Evolutionary conservation across 192 early-diverging fungal species (phyloP), one percentile per base, ranked within the genome.

Genomic region (Backusella mclennaniae): DNA sequence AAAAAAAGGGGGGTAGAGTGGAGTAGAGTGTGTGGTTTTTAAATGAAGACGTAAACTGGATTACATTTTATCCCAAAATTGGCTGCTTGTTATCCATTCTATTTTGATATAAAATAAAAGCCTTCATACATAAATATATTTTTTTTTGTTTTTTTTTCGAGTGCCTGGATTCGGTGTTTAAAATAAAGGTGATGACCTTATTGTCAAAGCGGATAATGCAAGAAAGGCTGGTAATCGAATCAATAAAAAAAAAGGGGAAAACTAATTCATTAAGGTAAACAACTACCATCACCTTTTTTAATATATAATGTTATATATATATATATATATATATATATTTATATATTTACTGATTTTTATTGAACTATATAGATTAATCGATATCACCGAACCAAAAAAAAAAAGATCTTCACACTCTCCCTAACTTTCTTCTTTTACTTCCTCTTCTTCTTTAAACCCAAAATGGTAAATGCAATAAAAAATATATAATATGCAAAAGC

Each of bases 201-300:
- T 49, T 49, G 46, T 49, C 19, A 49, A n/a, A 49, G 17, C 46
- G 46, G 17, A 49, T 67, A 67, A 67, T 67, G 66, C 66, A 67
- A 67, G 63, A 33, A 33, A 66, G 14, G 66, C 35, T 35, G 66
- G 35, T 35, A 35, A 19, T 67, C 17, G 66, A 67, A 67, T 67
- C 29, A 29, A 19, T 69, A 69, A 56, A 56, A 56, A 35, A 69
- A 23, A 56, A 56, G 53, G 53, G 53, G 53, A 26, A 56, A 56
- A 26, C 15, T 17, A 49, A 49, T 49, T 49, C 15, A 49, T 49
- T 49, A 49, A 49, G 46, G 17, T 17, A 49, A 49, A 17, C 19
- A 15, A 49, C 19, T 49, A 49, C 19, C 15, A 44, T 44, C 42
- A 44, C 12, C 15, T 44, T 44, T 39, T 49, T 49, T 49, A 49